A percentile compares a stretch with the other conserved stretches of the same genome.
Conservation (phyloP, 2,329 filamentous ascomycete species). For the Didymosphaeria variabile region DNA sequence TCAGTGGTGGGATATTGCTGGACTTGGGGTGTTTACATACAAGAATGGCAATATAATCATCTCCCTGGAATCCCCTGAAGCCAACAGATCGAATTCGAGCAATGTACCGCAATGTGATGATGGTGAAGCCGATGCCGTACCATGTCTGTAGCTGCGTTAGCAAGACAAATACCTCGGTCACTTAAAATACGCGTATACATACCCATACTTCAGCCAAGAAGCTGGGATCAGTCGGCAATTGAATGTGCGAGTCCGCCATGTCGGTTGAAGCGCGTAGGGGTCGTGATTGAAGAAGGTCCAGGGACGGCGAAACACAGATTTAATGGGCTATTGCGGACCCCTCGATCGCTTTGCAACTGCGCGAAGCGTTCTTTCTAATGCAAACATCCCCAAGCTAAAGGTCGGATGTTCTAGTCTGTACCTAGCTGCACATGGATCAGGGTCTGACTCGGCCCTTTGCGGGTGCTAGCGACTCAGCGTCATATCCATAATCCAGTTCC, state of each 20-base stretch:
- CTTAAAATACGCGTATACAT: neutral
- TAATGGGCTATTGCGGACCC: no score
- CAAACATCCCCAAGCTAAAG: neutral
- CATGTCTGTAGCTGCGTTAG: neutral
- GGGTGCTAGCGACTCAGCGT: neutral
- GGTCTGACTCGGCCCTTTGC: neutral
- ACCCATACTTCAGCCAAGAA: slow-evolving; percentile 12
- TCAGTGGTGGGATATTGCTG: neutral
- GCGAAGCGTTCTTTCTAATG: neutral
- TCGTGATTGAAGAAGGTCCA: neutral
- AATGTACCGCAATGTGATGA: slow-evolving; percentile 7
- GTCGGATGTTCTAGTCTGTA: neutral
- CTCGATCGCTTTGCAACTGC: no score
- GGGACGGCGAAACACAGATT: no score
- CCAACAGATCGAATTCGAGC: slow-evolving; percentile 10
- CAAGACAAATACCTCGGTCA: neutral
- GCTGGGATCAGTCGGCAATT: neutral
- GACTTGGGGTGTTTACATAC: neutral
- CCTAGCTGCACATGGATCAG: neutral
- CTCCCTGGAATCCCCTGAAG: slow-evolving; percentile 1
- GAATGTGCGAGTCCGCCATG: slow-evolving; percentile 4
- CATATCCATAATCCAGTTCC: neutral
- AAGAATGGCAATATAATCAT: slow-evolving; percentile 6
- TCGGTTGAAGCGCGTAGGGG: neutral
- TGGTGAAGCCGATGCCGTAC: slow-evolving; percentile 4